These are phyloP conservation scores for Apophysomyces ossiformis DNA, from an alignment of 371 early-diverging fungal genomes.

Conservation along the genomic window DNA sequence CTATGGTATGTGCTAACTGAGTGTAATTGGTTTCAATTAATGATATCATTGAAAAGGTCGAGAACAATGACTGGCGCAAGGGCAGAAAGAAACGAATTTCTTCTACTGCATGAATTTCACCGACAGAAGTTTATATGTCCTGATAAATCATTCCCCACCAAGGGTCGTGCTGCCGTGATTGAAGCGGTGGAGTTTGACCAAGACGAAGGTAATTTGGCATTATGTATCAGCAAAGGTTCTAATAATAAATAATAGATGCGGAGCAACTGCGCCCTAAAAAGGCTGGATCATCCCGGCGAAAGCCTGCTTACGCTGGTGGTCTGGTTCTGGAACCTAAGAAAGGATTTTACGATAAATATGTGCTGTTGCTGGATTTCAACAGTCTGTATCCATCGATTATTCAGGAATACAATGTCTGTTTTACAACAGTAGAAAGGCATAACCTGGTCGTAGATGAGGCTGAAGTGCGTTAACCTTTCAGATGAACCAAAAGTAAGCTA, in stretches of 20 bases:
- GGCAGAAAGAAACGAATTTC: constrained; percentile 98
- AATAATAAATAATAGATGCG: constrained; percentile 25
- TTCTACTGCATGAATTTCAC: constrained; percentile 98
- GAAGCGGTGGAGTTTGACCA: constrained; percentile 56
- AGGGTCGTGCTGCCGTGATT: constrained; percentile 29
- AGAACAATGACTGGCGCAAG: constrained; percentile 93
- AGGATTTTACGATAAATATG: constrained; percentile 97
- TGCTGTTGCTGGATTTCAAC: constrained; percentile 99
- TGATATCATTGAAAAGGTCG: constrained; percentile 39
- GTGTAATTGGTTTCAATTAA: background rate
- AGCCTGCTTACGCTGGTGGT: constrained; percentile 98
- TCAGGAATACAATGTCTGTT: constrained; percentile 99
- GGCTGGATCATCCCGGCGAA: constrained; percentile 60
- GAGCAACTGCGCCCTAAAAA: constrained; percentile 47
- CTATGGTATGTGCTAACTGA: constrained; percentile 69
- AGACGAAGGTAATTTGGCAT: constrained; percentile 38
- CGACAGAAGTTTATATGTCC: constrained; percentile 90
- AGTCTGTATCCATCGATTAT: constrained; percentile 99
- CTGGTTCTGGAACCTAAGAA: constrained; percentile 98
- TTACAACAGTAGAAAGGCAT: constrained; percentile 91
- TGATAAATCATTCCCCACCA: constrained; percentile 65
- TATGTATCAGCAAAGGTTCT: background rate
- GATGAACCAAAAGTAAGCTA: constrained; percentile 11
- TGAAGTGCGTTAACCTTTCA: background rate
- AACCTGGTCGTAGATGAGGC: constrained; percentile 11